Percentiles rank a stretch among this genome's conserved stretches.
Conservation (phyloP, 2,329 filamentous ascomycete species). For the Cladosporium sp. region DNA sequence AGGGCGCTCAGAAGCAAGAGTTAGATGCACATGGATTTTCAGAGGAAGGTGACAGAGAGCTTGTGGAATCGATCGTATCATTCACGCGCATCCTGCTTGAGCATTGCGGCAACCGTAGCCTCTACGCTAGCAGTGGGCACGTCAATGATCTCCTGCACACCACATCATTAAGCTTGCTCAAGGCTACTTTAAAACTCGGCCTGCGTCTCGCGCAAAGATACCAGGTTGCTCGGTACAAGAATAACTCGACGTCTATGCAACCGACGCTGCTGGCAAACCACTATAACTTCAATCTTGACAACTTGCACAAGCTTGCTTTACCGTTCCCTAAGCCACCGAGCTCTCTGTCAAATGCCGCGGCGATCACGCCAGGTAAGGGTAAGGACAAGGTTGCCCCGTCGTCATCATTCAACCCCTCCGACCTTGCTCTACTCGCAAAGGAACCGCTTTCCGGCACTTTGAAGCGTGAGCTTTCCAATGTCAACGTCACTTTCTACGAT, state of each 20-base stretch:
- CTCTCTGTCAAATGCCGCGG: constrained; percentile 49
- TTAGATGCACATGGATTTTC: constrained; percentile 53
- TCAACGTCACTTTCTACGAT: constrained; percentile 76
- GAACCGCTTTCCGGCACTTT: constrained; percentile 38
- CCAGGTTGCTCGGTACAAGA: constrained; percentile 72
- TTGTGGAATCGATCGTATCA: constrained; percentile 73
- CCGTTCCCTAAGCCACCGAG: constrained; percentile 69
- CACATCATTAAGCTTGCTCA: constrained; percentile 73
- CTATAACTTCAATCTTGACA: constrained; percentile 69
- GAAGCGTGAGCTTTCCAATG: constrained; percentile 74
- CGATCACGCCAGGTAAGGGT: constrained; percentile 58
- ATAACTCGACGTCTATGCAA: constrained; percentile 56
- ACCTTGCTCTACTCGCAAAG: constrained; percentile 71
- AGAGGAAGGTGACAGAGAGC: constrained; percentile 70
- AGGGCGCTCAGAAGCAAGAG: constrained; percentile 26
- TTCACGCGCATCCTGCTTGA: constrained; percentile 88
- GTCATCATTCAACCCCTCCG: constrained; percentile 69
- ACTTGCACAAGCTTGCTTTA: constrained; percentile 75
- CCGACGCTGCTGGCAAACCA: constrained; percentile 75
- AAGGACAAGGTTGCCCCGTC: constrained; percentile 65
- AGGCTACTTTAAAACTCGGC: constrained; percentile 72
- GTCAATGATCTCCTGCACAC: constrained; percentile 86
- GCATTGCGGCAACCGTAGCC: constrained; percentile 92
- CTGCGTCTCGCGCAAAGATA: constrained; percentile 89
- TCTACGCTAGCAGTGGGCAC: constrained; percentile 90